Evolutionary conservation across 2,329 filamentous ascomycete genomes (phyloP).

Genomic region (Pseudogymnoascus sp.): DNA sequence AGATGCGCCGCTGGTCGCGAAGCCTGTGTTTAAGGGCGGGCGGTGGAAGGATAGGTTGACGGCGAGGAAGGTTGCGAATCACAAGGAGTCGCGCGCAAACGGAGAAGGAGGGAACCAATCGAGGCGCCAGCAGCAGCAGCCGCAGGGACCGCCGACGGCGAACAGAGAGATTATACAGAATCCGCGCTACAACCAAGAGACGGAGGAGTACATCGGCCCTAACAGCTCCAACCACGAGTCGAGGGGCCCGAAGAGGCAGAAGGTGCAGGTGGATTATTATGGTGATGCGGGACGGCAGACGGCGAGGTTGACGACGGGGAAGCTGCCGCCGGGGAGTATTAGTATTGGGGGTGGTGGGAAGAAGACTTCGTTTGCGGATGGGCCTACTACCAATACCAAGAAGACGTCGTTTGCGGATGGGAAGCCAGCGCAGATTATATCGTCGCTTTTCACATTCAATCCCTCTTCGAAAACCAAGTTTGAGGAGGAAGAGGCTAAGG

Average conservation of each 20-base stretch:
- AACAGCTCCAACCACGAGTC: slow-evolving; percentile 10
- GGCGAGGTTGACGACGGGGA: slow-evolving; percentile 28
- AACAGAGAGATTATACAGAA: slow-evolving; percentile 12
- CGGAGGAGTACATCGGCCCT: slow-evolving; percentile 28
- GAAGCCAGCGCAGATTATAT: slow-evolving; percentile 61
- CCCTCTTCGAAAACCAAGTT: slow-evolving; percentile 61
- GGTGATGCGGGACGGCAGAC: slow-evolving; percentile 9
- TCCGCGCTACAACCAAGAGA: background rate
- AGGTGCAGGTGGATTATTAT: slow-evolving; percentile 26
- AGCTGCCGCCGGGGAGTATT: slow-evolving; percentile 31
- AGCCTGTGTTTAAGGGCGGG: slow-evolving; percentile 71
- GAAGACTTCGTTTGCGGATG: slow-evolving; percentile 17
- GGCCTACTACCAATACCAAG: slow-evolving; percentile 10
- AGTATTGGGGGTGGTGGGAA: slow-evolving; percentile 21
- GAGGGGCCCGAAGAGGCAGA: slow-evolving; percentile 38
- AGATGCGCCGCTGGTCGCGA: slow-evolving; percentile 55
- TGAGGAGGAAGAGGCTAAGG: slow-evolving; percentile 34
- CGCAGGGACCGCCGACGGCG: slow-evolving; percentile 14
- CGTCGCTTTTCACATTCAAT: slow-evolving; percentile 87
- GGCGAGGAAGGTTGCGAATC: slow-evolving; percentile 60
- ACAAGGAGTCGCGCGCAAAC: slow-evolving; percentile 38
- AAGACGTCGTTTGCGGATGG: slow-evolving; percentile 28
- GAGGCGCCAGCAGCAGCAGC: background rate
- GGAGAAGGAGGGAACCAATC: slow-evolving; percentile 27
- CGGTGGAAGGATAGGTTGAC: slow-evolving; percentile 82